Evolutionary conservation across 2,329 filamentous ascomycete species (phyloP), one percentile per base, ranked within the genome.

Genomic region (Shiraia sp.): DNA sequence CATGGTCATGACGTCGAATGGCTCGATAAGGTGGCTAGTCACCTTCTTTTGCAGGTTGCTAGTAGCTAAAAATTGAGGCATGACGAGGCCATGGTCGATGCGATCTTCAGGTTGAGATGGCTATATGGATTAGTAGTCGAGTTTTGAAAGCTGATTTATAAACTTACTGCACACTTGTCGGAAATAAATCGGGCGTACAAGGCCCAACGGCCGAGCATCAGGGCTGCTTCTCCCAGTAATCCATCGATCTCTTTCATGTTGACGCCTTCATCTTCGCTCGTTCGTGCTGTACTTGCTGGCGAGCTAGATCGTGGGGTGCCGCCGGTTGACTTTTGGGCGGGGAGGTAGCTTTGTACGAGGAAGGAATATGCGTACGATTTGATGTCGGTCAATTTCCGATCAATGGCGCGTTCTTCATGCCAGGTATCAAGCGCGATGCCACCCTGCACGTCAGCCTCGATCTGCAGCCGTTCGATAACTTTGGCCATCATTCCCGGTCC

Each of bases 321-420:
- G 9, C 77, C 69, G 6, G 72, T 68, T 5, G 81, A 75, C 47
- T 85, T 85, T 43, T 89, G 86, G 22, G 80, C 76, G 0, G 88
- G 83, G 32, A 96, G 68, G 66, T 96, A 96, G 72, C 91, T 96
- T 70, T 96, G 91, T 0, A 97, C 91, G 31, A 99, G 75, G 64
- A 99, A 99, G 0, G 91, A 96, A 68, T 96, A 99, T 1, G 93
- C 91, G 65, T 99, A 99, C 40, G 91, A 96, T 73, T 95, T 97
- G 69, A 96, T 89, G 61, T 99, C 93, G 2, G 88, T 97, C 47
- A 99, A 76, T 63, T 87, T 89, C 57, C 92, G 82, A 63, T 92
- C 88, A 33, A 99, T 82, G 45, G 77, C 81, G 45, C 90, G 81
- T 63, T 97, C 92, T 52, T 99, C 93, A 40, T 85, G 86, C 90